Percentiles rank a stretch among this genome's conserved stretches.
These are phyloP conservation scores for Clarireedia monteithiana DNA, from an alignment of 2,329 filamentous ascomycete genomes.

Conservation along the genomic window DNA sequence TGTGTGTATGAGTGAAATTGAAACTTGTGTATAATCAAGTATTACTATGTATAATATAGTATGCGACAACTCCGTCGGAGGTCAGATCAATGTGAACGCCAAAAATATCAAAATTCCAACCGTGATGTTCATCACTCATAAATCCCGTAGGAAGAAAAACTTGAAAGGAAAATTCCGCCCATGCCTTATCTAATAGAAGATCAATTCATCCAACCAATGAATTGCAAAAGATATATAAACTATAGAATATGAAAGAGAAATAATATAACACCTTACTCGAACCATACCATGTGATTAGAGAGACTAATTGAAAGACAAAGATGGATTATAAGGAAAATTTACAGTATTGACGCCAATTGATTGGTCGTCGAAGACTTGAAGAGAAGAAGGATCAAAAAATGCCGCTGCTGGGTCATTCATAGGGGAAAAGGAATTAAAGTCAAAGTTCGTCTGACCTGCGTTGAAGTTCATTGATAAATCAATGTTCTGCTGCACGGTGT, in stretches of 20 bases:
- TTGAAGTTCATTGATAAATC: constrained; percentile 19
- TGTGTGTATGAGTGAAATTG: no score
- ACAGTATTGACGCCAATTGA: constrained; percentile 13
- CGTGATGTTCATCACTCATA: background rate
- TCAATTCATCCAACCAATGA: constrained; percentile 8
- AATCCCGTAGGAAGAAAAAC: background rate
- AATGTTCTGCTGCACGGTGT: constrained; percentile 16
- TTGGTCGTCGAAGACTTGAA: constrained; percentile 18
- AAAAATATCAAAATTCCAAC: background rate
- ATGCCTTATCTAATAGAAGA: background rate
- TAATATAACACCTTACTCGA: constrained; percentile 13
- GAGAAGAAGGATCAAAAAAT: constrained; percentile 17
- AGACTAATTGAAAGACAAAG: constrained; percentile 4
- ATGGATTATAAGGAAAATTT: constrained; percentile 15
- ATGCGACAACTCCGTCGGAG: background rate
- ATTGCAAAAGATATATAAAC: background rate
- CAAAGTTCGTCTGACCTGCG: constrained; percentile 19
- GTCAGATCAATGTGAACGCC: background rate
- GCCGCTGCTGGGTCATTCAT: constrained; percentile 16
- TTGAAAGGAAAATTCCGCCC: background rate
- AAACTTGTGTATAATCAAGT: background rate
- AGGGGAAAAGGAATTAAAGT: constrained; percentile 9
- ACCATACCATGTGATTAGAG: constrained; percentile 10
- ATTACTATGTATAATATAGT: background rate
- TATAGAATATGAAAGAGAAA: background rate